Evolutionary conservation across 1,139 yeast genomes (phyloP).

Genomic region (Saccharomyces pastorianus): DNA sequence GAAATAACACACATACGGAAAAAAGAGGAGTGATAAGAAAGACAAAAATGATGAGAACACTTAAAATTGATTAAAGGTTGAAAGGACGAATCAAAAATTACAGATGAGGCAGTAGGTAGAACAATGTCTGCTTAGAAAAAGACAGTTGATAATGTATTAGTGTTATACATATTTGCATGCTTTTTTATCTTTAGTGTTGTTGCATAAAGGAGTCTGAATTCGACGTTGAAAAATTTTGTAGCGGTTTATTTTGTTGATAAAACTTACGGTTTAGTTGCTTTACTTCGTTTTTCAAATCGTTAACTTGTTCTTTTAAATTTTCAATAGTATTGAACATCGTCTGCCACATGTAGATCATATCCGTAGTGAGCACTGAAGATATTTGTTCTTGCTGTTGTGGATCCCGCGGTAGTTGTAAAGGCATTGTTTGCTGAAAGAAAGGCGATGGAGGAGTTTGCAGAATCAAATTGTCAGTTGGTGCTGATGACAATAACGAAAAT

Average conservation of each 20-base stretch:
- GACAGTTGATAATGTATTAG: neutral
- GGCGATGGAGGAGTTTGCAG: neutral
- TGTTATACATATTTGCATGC: too few species aligned
- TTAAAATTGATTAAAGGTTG: neutral
- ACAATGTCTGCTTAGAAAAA: neutral
- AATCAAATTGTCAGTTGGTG: neutral
- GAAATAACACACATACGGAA: too few species aligned
- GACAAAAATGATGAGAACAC: neutral
- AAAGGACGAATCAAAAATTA: neutral
- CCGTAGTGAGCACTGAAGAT: neutral
- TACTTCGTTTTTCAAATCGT: constrained; percentile 10
- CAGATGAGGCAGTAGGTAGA: neutral
- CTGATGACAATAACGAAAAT: neutral
- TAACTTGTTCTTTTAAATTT: constrained; percentile 15
- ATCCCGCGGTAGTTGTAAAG: neutral
- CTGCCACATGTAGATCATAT: constrained; percentile 7
- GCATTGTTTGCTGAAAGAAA: neutral
- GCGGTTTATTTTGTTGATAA: constrained; percentile 5
- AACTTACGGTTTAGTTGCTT: constrained; percentile 8
- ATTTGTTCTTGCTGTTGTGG: neutral
- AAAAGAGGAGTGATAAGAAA: neutral
- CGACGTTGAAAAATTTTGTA: neutral
- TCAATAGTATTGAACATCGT: constrained; percentile 10
- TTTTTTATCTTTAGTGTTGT: neutral
- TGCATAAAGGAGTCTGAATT: neutral